Evolutionary conservation across 495 filamentous ascomycete species (phyloP).

Genomic region (Trichoderma gamsii): DNA sequence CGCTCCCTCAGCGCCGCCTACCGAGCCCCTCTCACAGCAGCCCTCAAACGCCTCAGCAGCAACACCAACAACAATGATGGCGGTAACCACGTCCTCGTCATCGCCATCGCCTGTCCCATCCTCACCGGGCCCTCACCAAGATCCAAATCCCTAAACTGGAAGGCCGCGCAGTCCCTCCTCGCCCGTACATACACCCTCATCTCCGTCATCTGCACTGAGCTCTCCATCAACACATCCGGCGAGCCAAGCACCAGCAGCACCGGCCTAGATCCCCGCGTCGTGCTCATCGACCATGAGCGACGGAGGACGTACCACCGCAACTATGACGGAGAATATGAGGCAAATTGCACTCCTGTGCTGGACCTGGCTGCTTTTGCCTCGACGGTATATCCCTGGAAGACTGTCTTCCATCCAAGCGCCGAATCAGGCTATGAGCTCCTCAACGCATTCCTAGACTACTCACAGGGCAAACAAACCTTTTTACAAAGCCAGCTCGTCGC

Average conservation of each 20-base stretch:
- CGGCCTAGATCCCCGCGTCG: constrained; percentile 70
- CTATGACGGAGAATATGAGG: constrained; percentile 28
- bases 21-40: background rate
- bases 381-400: constrained; percentile 61
- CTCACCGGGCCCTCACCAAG: constrained; percentile 36
- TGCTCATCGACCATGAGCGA: constrained; percentile 60
- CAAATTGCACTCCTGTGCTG: constrained; percentile 52
- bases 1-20: constrained; percentile 12
- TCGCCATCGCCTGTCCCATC: constrained; percentile 49
- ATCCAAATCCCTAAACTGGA: constrained; percentile 53
- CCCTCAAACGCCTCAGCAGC: background rate
- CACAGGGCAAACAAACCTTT: constrained; percentile 39
- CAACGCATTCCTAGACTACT: constrained; percentile 36
- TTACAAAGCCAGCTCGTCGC: constrained; percentile 38
- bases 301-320: constrained; percentile 23
- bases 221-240: constrained; percentile 53
- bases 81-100: constrained; percentile 35
- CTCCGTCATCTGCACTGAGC: constrained; percentile 56
- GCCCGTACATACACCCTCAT: constrained; percentile 75
- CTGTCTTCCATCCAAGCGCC: constrained; percentile 59
- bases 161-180: constrained; percentile 59
- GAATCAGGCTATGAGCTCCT: constrained; percentile 47
- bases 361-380: constrained; percentile 59
- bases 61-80: background rate
- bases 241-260: constrained; percentile 39